A percentile compares a stretch with the other conserved stretches of the same genome.
Conservation (phyloP, 192 early-diverging fungal genomes). For the Umbelopsis sp. region DNA sequence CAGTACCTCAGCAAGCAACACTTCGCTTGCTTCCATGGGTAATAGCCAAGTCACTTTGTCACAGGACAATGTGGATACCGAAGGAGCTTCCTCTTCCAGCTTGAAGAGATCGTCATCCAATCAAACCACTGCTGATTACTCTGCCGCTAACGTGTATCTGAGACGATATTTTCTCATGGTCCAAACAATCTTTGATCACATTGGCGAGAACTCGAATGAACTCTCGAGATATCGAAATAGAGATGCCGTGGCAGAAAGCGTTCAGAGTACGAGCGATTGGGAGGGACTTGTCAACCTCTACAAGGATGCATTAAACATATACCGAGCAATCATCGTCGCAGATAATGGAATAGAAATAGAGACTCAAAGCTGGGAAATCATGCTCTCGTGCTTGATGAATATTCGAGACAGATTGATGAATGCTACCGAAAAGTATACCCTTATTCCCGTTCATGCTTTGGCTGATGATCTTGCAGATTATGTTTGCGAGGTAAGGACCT, state of each 20-base stretch:
- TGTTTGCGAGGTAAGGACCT: constrained; percentile 60
- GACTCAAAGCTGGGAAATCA: constrained; percentile 54
- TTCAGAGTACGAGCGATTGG: constrained; percentile 36
- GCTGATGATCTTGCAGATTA: constrained; percentile 67
- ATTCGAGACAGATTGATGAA: constrained; percentile 65
- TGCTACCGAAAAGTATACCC: constrained; percentile 40
- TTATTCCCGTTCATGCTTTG: constrained; percentile 38
- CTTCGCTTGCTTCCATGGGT: background rate
- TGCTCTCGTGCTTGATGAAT: constrained; percentile 61
- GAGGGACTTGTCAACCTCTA: constrained; percentile 58
- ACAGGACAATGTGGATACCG: background rate
- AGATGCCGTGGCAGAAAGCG: background rate
- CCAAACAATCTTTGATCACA: constrained; percentile 62
- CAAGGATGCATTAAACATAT: constrained; percentile 70
- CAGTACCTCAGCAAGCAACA: background rate
- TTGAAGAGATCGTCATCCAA: constrained; percentile 1
- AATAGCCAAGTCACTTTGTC: background rate
- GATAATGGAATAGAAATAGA: constrained; percentile 58
- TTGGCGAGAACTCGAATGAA: constrained; percentile 28
- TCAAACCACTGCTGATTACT: constrained; percentile 30
- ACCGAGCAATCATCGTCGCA: constrained; percentile 57
- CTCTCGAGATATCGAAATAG: constrained; percentile 33
- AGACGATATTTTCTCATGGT: constrained; percentile 71
- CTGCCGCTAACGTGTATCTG: constrained; percentile 61
- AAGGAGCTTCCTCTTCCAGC: background rate